phyloP scores from a whole-genome alignment of 108 stramenopile species.

The Conticribra weissflogii region DNA sequence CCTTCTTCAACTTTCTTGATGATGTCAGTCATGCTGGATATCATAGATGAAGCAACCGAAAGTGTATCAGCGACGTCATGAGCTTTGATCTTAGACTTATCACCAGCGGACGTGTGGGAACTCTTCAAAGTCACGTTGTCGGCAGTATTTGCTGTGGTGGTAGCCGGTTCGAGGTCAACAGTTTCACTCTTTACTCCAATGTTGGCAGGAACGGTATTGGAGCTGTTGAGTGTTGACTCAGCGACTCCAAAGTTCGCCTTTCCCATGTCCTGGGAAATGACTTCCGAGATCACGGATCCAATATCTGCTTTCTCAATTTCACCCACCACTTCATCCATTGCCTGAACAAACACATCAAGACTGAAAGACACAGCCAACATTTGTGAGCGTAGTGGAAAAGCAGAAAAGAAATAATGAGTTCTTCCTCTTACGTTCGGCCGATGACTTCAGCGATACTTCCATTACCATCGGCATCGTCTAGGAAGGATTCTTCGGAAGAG shows the following conservation, averaged over 20 bases:
- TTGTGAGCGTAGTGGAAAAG: not conserved
- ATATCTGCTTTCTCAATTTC: not conserved
- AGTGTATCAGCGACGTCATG: no score
- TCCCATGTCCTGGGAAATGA: slow-evolving; percentile 5
- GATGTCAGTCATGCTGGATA: no score
- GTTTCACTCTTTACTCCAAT: slow-evolving; percentile 2
- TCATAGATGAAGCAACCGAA: slow-evolving; percentile 49
- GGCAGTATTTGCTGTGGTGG: no score
- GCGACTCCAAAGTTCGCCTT: no score
- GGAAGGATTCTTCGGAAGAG: slow-evolving; percentile 54
- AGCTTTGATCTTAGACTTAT: no score
- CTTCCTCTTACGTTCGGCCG: slow-evolving; percentile 48
- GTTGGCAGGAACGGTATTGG: not conserved
- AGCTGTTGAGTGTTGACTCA: no score
- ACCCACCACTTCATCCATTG: slow-evolving; percentile 34
- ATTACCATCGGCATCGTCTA: slow-evolving; percentile 72
- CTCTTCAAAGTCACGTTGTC: no score
- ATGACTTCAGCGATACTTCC: slow-evolving; percentile 75
- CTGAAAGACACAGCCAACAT: no score
- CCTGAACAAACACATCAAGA: slow-evolving; percentile 39
- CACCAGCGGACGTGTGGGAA: no score
- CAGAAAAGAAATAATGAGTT: not conserved
- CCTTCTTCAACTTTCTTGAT: no score
- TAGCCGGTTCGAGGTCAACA: no score
- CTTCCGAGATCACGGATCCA: not conserved